Evolutionary conservation across 768 basidiomycete genomes (phyloP).

Genomic region (Agaricus blazei): DNA sequence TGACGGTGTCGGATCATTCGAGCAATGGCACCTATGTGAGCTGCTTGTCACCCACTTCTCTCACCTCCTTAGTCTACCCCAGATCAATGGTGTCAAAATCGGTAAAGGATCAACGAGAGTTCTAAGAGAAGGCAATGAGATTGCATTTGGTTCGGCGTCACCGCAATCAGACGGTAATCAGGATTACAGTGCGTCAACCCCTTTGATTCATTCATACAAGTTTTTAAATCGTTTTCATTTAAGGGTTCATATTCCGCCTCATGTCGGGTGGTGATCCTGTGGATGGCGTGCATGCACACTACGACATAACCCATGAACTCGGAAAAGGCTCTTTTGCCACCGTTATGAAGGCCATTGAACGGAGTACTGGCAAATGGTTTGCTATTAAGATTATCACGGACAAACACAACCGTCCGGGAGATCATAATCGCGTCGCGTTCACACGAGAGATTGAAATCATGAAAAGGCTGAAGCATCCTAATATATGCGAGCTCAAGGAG

Average conservation of each 20-base stretch:
- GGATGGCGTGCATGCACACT: constrained; percentile 56
- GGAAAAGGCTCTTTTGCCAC: constrained; percentile 92
- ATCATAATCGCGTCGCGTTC: constrained; percentile 33
- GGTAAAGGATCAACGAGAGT: constrained; percentile 50
- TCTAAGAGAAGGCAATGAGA: constrained; percentile 76
- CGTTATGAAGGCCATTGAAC: constrained; percentile 78
- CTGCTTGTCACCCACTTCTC: constrained; percentile 4
- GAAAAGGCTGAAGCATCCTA: constrained; percentile 68
- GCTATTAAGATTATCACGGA: constrained; percentile 87
- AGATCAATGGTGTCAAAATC: constrained; percentile 70
- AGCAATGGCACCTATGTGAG: constrained; percentile 74
- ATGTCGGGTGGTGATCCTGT: constrained; percentile 43
- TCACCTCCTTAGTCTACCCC: background rate
- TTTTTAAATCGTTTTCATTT: background rate
- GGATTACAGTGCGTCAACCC: constrained; percentile 62
- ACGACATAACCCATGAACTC: constrained; percentile 66
- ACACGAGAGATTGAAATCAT: constrained; percentile 77
- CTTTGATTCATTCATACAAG: background rate
- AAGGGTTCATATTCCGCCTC: constrained; percentile 73
- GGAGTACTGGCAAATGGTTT: constrained; percentile 64
- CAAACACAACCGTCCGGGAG: constrained; percentile 26
- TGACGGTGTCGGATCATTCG: constrained; percentile 51
- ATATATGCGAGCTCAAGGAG: constrained; percentile 78
- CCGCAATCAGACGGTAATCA: constrained; percentile 44
- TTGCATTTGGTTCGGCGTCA: constrained; percentile 69